Conservation (phyloP, 345 rosid species). For the Lepidium didymum region DNA sequence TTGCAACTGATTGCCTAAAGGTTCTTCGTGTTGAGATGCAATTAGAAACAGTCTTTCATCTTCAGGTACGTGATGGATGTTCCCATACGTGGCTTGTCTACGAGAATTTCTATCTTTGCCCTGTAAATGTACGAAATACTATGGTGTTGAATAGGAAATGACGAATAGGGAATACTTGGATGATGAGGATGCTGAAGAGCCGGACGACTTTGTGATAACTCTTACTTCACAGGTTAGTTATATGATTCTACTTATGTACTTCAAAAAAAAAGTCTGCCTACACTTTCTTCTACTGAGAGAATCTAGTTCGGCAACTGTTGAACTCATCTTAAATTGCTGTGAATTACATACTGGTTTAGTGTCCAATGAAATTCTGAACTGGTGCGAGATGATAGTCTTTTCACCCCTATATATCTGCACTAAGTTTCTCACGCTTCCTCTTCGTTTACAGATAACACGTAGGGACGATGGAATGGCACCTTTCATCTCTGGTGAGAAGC, state of each 20-base stretch:
- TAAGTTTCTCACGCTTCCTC: background rate
- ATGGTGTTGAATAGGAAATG: slow-evolving; percentile 67
- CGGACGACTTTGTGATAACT: slow-evolving; percentile 88
- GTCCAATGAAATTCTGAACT: slow-evolving; percentile 1
- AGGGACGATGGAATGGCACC: slow-evolving; percentile 96
- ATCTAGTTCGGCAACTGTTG: slow-evolving; percentile 2
- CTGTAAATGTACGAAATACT: slow-evolving; percentile 20
- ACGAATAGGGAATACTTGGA: slow-evolving; percentile 76
- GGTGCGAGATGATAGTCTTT: background rate
- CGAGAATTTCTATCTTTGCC: background rate
- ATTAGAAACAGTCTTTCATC: slow-evolving; percentile 83
- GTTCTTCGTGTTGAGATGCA: slow-evolving; percentile 99
- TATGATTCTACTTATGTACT: background rate
- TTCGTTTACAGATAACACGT: slow-evolving; percentile 64
- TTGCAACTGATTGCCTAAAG: slow-evolving; percentile 92
- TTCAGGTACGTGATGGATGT: slow-evolving; percentile 59
- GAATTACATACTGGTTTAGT: background rate
- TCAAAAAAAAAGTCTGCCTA: background rate
- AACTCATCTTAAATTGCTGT: background rate
- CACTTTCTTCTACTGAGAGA: slow-evolving; percentile 3
- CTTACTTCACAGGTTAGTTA: slow-evolving; percentile 77
- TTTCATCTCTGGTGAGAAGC: slow-evolving; percentile 61
- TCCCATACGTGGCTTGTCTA: background rate
- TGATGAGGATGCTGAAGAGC: slow-evolving; percentile 97
- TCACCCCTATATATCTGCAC: background rate